Percentiles rank a stretch among this genome's conserved stretches.
phyloP scores from a whole-genome alignment of 106 monocot species.

The Dioscorea dumetorum region DNA sequence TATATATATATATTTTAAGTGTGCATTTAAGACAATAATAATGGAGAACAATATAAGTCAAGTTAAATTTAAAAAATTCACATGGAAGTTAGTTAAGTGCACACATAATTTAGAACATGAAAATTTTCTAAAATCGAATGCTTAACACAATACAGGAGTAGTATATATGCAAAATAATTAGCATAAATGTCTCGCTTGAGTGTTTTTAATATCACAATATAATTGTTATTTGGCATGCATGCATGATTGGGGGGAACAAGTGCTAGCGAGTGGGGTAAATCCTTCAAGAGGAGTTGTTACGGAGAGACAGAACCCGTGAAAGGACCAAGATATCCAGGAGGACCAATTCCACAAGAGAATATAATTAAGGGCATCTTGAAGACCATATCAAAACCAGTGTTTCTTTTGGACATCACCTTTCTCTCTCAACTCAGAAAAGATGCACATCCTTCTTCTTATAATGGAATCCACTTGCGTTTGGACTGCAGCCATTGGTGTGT shows the following conservation, averaged over 20 bases:
- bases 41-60: too few relatives aligned
- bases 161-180: too few relatives aligned
- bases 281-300: neutral
- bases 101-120: too few relatives aligned
- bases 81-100: too few relatives aligned
- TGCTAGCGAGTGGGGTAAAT: neutral
- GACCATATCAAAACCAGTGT: conserved; percentile 24
- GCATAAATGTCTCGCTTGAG: too few relatives aligned
- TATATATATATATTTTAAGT: too few relatives aligned
- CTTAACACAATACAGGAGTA: too few relatives aligned
- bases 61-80: too few relatives aligned
- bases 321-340: conserved; percentile 18
- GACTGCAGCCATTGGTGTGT: conserved; percentile 11
- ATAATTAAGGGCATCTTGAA: conserved; percentile 21
- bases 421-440: conserved; percentile 41
- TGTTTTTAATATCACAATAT: too few relatives aligned
- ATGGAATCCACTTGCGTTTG: neutral
- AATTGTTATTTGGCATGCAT: too few relatives aligned
- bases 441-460: conserved; percentile 25
- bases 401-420: conserved; percentile 29
- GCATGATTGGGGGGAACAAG: neutral
- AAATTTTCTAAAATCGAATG: too few relatives aligned
- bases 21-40: too few relatives aligned
- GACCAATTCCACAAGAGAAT: conserved; percentile 16
- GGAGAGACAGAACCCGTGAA: conserved; percentile 16